A percentile compares a stretch with the other conserved stretches of the same genome.
These are phyloP conservation scores for Kwoniella dejecticola DNA, from an alignment of 768 basidiomycete genomes.

Conservation along the genomic window DNA sequence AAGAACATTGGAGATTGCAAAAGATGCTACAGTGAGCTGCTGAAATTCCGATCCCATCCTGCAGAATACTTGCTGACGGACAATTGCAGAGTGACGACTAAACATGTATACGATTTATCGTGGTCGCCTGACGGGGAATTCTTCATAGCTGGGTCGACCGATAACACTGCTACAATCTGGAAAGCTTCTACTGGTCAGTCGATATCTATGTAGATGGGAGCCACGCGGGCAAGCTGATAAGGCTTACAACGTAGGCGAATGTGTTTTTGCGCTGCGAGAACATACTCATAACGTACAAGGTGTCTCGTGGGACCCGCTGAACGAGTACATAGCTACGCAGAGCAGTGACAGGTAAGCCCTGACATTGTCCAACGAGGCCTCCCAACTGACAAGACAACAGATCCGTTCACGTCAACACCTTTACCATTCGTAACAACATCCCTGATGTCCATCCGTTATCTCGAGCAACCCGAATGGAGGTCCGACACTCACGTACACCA, in stretches of 20 bases:
- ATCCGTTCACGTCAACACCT: conserved; percentile 89
- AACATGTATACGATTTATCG: conserved; percentile 96
- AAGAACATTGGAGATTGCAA: conserved; percentile 88
- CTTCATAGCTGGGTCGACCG: conserved; percentile 93
- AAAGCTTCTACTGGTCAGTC: conserved; percentile 49
- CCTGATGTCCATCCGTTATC: conserved; percentile 90
- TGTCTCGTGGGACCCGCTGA: conserved; percentile 97
- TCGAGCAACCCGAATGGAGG: conserved; percentile 69
- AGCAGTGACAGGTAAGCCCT: conserved; percentile 73
- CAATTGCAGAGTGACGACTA: conserved; percentile 72
- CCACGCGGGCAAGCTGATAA: conserved; percentile 13
- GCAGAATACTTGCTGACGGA: neutral
- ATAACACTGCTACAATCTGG: conserved; percentile 72
- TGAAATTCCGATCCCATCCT: neutral
- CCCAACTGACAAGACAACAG: conserved; percentile 31
- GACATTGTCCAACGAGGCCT: neutral
- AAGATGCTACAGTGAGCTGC: conserved; percentile 72
- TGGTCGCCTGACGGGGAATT: conserved; percentile 97
- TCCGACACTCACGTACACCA: conserved; percentile 54
- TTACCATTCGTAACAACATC: conserved; percentile 73
- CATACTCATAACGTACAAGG: conserved; percentile 98
- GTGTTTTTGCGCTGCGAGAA: conserved; percentile 62
- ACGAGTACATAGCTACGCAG: conserved; percentile 96
- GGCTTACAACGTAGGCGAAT: conserved; percentile 34
- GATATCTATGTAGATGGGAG: no score